Evolutionary conservation across 2,329 filamentous ascomycete species (phyloP).

Genomic region (Cladosporium phlei): DNA sequence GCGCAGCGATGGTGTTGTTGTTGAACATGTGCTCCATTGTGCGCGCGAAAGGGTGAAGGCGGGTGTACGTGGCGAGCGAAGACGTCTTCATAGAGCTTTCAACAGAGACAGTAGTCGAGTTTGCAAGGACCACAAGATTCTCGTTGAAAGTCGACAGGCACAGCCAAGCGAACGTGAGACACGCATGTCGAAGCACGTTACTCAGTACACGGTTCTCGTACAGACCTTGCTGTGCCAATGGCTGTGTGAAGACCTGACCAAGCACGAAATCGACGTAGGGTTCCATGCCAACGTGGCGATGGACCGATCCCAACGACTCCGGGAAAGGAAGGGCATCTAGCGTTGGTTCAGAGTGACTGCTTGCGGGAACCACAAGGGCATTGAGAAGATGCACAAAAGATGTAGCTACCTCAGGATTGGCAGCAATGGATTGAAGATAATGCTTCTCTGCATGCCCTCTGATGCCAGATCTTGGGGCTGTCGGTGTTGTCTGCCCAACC

Average conservation of each 20-base stretch:
- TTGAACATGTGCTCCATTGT: constrained; percentile 99
- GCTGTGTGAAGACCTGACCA: constrained; percentile 47
- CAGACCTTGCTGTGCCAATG: constrained; percentile 59
- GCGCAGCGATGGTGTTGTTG: constrained; percentile 72
- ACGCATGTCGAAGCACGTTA: constrained; percentile 66
- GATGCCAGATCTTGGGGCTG: constrained; percentile 12
- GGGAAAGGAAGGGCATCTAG: constrained; percentile 75
- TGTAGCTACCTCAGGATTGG: constrained; percentile 47
- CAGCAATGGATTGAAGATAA: constrained; percentile 28
- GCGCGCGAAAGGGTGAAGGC: constrained; percentile 84
- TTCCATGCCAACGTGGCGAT: constrained; percentile 80
- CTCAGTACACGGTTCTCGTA: constrained; percentile 51
- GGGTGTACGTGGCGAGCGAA: constrained; percentile 73
- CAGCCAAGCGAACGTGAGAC: constrained; percentile 74
- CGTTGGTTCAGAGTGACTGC: constrained; percentile 58
- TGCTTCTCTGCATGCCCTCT: constrained; percentile 23
- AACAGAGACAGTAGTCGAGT: constrained; percentile 68
- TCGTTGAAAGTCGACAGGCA: constrained; percentile 90
- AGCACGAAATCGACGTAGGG: constrained; percentile 89
- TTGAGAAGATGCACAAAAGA: constrained; percentile 76
- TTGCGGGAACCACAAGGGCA: constrained; percentile 63
- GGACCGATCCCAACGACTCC: constrained; percentile 72
- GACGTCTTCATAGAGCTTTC: constrained; percentile 70
- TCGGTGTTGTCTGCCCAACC: constrained; percentile 18
- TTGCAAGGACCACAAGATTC: constrained; percentile 79